Conservation (phyloP, 345 rosid species). For the Cochlearia excelsa region DNA sequence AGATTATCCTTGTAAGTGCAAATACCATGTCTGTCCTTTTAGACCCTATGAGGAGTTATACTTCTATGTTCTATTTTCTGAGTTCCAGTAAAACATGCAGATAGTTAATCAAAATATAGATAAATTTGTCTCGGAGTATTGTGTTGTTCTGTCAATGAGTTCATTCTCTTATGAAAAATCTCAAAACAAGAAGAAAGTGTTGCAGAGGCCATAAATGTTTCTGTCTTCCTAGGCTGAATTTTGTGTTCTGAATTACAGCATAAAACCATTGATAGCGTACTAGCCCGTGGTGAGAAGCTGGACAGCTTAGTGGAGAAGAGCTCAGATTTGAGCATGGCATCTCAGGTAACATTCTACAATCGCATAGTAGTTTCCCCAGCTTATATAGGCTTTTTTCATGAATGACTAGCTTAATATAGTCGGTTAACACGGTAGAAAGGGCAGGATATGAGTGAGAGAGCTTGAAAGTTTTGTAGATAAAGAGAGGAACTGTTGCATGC, state of each 20-base stretch:
- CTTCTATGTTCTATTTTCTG: not conserved
- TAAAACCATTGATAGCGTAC: constrained; percentile 96
- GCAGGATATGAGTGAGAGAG: constrained; percentile 8
- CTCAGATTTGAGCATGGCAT: constrained; percentile 92
- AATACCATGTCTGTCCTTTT: too few relatives aligned
- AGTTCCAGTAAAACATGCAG: too few relatives aligned
- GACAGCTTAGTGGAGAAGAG: constrained; percentile 98
- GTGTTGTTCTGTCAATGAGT: constrained; percentile 16
- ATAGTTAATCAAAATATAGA: too few relatives aligned
- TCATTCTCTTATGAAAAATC: not conserved
- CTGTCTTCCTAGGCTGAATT: not conserved
- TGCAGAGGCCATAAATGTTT: not conserved
- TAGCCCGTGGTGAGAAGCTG: constrained; percentile 94
- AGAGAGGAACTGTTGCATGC: not conserved
- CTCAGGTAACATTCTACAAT: constrained; percentile 57
- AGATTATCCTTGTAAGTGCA: constrained; percentile 87
- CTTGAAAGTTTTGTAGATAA: not conserved
- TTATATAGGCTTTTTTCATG: not conserved
- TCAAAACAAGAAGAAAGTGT: not conserved
- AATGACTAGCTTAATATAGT: not conserved
- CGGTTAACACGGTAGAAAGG: not conserved
- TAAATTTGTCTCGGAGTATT: not conserved
- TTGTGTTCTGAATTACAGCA: constrained; percentile 51
- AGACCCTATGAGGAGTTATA: not conserved
- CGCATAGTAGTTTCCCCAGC: not conserved